Conservation (phyloP, 495 filamentous ascomycete genomes). For the Cladorrhinum samala region DNA sequence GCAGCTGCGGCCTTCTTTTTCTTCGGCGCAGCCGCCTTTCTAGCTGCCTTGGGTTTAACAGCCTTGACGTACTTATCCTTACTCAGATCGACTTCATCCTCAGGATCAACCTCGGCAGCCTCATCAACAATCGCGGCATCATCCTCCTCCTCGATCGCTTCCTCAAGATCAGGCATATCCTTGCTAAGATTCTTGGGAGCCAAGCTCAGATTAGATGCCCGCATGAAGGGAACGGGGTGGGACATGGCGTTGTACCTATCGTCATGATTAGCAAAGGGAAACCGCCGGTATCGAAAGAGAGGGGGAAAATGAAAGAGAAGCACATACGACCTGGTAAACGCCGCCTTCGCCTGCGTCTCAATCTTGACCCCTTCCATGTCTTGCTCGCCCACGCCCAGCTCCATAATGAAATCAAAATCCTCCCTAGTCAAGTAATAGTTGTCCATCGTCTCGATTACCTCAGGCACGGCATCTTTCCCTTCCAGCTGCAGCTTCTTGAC, state of each 20-base stretch:
- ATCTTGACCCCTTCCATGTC: conserved; percentile 66
- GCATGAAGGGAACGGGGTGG: conserved; percentile 95
- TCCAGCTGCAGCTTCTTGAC: conserved; percentile 62
- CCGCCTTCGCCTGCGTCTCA: conserved; percentile 74
- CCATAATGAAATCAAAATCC: conserved; percentile 86
- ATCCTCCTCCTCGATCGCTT: conserved; percentile 90
- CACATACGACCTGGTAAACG: conserved; percentile 79
- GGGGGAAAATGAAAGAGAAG: too few species aligned
- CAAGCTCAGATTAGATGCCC: conserved; percentile 63
- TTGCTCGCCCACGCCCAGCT: conserved; percentile 85
- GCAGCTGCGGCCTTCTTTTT: conserved; percentile 35
- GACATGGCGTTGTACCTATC: conserved; percentile 74
- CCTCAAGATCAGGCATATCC: conserved; percentile 88
- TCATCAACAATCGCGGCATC: conserved; percentile 57
- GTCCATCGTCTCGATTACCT: conserved; percentile 88
- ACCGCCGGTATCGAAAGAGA: background rate
- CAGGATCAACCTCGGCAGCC: conserved; percentile 55
- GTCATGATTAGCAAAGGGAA: conserved; percentile 14
- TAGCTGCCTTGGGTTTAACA: conserved; percentile 64
- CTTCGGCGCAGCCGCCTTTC: conserved; percentile 37
- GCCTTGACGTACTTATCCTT: conserved; percentile 96
- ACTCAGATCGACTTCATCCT: conserved; percentile 72
- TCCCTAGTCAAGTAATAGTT: conserved; percentile 94
- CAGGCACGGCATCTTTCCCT: conserved; percentile 66
- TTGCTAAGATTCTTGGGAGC: conserved; percentile 63